A percentile compares a stretch with the other conserved stretches of the same genome.
Evolutionary conservation across 164 flowering plant genomes (phyloP).

Genomic region (Platanus orientalis): DNA sequence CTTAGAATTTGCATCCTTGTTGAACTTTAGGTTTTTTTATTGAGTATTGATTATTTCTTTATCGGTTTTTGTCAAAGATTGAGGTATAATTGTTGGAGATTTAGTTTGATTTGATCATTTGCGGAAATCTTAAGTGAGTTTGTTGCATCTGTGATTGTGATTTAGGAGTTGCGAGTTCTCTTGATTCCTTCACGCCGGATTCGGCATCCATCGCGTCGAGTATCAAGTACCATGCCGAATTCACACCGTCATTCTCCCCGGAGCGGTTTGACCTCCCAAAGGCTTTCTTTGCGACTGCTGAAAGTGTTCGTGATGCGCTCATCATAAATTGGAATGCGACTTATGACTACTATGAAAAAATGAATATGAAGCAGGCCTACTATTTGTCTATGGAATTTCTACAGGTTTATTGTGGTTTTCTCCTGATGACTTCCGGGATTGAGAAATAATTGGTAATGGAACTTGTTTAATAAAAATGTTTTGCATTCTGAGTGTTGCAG

Average conservation of each 20-base stretch:
- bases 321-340: conserved; percentile 87
- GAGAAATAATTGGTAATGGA: background rate
- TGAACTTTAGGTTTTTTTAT: background rate
- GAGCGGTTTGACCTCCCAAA: conserved; percentile 59
- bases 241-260: conserved; percentile 81
- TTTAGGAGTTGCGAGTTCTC: conserved; percentile 23
- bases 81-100: background rate
- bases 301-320: conserved; percentile 78
- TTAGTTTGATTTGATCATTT: background rate
- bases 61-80: too few species aligned
- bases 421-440: background rate
- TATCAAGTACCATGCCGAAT: conserved; percentile 87
- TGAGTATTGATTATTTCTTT: background rate
- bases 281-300: conserved; percentile 86
- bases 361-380: conserved; percentile 86
- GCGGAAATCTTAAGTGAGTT: background rate
- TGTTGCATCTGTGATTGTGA: conserved; percentile 1
- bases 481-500: conserved; percentile 32
- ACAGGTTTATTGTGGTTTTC: conserved; percentile 51
- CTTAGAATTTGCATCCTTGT: background rate
- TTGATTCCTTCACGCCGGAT: conserved; percentile 34
- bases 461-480: background rate
- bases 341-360: conserved; percentile 62
- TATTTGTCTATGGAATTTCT: conserved; percentile 94
- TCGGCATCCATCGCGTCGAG: conserved; percentile 70